Percentiles rank a stretch among this genome's conserved stretches.
Conservation (phyloP, 805 yeast genomes). For the Teunomyces funiuensis region DNA sequence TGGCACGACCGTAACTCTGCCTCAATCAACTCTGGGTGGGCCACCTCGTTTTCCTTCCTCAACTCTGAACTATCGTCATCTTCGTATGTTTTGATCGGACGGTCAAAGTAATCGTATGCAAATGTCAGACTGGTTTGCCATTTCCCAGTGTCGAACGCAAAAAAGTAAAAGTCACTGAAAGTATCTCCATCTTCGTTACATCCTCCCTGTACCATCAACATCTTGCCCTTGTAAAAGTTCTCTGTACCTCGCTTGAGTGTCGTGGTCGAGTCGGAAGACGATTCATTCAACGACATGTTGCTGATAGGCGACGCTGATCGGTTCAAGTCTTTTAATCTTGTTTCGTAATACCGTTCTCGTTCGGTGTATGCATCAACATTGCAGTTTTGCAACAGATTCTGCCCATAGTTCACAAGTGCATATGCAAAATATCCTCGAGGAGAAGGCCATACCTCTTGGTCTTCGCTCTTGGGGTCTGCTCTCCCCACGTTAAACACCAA, state of each 20-base stretch:
- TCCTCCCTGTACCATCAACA: constrained; percentile 42
- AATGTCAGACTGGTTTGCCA: constrained; percentile 37
- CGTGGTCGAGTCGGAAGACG: constrained; percentile 7
- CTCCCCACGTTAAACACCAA: constrained; percentile 13
- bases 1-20: constrained; percentile 46
- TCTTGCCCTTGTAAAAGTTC: constrained; percentile 17
- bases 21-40: constrained; percentile 29
- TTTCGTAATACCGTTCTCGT: background rate
- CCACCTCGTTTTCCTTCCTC: constrained; percentile 24
- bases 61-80: constrained; percentile 28
- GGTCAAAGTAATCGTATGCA: constrained; percentile 35
- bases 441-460: constrained; percentile 25
- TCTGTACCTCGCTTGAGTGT: background rate
- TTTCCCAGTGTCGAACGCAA: constrained; percentile 30
- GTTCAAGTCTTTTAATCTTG: constrained; percentile 1
- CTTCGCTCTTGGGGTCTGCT: constrained; percentile 4
- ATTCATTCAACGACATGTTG: constrained; percentile 4
- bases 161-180: constrained; percentile 35
- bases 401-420: constrained; percentile 25
- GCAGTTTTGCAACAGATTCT: constrained; percentile 17
- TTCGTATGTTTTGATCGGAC: constrained; percentile 24
- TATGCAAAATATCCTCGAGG: constrained; percentile 43
- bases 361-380: constrained; percentile 14
- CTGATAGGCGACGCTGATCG: constrained; percentile 7
- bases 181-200: constrained; percentile 27